Evolutionary conservation across 1,139 yeast species (phyloP).

Genomic region (Yamadazyma triangularis): DNA sequence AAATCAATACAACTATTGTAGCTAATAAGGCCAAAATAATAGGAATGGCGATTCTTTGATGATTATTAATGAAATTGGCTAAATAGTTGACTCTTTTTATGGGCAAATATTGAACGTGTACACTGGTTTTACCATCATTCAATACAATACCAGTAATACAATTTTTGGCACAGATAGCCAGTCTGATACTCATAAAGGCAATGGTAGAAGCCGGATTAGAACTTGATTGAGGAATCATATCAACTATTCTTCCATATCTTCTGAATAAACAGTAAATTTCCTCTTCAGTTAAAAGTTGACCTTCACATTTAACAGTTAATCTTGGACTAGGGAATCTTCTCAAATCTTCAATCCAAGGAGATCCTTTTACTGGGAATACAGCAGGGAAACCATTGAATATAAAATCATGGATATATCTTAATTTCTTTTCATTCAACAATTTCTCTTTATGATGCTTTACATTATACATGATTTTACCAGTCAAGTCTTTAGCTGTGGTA

Average conservation of each 20-base stretch:
- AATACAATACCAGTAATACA: slow-evolving; percentile 77
- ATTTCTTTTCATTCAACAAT: slow-evolving; percentile 21
- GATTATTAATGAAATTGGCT: slow-evolving; percentile 58
- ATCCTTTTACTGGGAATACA: slow-evolving; percentile 72
- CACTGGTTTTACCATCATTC: slow-evolving; percentile 47
- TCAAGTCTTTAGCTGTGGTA: slow-evolving; percentile 45
- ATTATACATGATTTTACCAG: slow-evolving; percentile 46
- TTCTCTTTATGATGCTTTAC: slow-evolving; percentile 27
- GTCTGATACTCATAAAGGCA: slow-evolving; percentile 50
- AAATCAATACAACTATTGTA: slow-evolving; percentile 75
- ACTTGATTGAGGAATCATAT: slow-evolving; percentile 50
- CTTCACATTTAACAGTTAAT: slow-evolving; percentile 68
- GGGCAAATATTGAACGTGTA: slow-evolving; percentile 73
- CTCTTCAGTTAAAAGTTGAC: slow-evolving; percentile 73
- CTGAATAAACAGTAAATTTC: slow-evolving; percentile 77
- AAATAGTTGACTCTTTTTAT: slow-evolving; percentile 48
- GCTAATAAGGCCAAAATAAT: slow-evolving; percentile 46
- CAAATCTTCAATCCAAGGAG: slow-evolving; percentile 95
- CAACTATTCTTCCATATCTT: slow-evolving; percentile 79
- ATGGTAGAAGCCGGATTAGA: slow-evolving; percentile 47
- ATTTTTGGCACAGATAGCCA: slow-evolving; percentile 85
- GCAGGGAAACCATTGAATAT: slow-evolving; percentile 28
- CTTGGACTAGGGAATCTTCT: slow-evolving; percentile 65
- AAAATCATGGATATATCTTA: slow-evolving; percentile 17
- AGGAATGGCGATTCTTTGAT: slow-evolving; percentile 78